A percentile compares a stretch with the other conserved stretches of the same genome.
Conservation (phyloP, 176 grass and related monocot species). For the Areca catechu region DNA sequence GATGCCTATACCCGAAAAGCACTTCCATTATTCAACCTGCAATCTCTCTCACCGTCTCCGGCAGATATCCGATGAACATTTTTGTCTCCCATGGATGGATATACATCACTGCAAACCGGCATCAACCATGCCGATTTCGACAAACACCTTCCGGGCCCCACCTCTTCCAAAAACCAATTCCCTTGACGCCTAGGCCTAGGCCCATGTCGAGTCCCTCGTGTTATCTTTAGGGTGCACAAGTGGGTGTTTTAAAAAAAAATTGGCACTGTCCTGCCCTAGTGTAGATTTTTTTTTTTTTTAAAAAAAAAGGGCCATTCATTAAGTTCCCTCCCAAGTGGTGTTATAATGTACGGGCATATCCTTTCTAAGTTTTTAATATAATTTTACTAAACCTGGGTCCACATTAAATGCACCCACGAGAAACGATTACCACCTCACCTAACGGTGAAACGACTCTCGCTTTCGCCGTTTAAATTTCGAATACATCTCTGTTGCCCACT, state of each 20-base stretch:
- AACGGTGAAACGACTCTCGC: conserved; percentile 1
- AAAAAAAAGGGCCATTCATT: neutral
- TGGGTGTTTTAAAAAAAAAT: too few species aligned
- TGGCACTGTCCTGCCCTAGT: neutral
- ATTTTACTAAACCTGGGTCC: too few species aligned
- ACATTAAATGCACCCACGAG: neutral
- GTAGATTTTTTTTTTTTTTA: neutral
- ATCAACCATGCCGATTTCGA: too few species aligned
- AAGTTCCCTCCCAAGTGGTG: neutral
- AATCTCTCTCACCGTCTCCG: too few species aligned
- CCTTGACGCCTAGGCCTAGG: neutral
- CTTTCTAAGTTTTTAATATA: too few species aligned
- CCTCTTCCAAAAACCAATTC: too few species aligned
- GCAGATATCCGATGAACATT: too few species aligned
- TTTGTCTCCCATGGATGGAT: too few species aligned
- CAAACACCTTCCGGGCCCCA: too few species aligned
- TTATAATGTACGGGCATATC: neutral
- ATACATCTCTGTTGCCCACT: neutral
- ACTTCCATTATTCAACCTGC: too few species aligned
- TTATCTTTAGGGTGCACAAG: neutral
- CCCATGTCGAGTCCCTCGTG: neutral
- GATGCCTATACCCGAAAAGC: too few species aligned
- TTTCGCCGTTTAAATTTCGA: conserved; percentile 1
- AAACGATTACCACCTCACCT: neutral
- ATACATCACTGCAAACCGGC: too few species aligned